Percentiles rank a stretch among this genome's conserved stretches.
phyloP scores from a whole-genome alignment of 495 filamentous ascomycete species.

The Oidiodendron maius region DNA sequence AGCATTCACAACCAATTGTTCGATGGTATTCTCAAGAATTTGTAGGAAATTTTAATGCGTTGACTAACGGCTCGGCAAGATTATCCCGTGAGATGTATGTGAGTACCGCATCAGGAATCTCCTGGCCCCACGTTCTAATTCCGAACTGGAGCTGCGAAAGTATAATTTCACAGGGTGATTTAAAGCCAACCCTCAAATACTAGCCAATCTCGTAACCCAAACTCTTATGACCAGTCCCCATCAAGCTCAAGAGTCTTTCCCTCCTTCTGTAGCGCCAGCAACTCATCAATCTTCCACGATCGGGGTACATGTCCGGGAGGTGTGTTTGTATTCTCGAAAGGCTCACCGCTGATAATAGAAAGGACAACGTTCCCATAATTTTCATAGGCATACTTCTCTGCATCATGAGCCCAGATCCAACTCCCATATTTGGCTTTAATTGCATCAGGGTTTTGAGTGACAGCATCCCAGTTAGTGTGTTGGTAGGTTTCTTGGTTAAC shows the following conservation, averaged over 20 bases:
- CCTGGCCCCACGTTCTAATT: no score
- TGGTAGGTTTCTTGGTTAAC: slow-evolving; percentile 57
- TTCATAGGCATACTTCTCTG: slow-evolving; percentile 52
- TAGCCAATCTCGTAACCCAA: no score
- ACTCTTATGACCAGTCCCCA: slow-evolving; percentile 9
- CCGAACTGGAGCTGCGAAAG: no score
- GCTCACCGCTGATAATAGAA: slow-evolving; percentile 16
- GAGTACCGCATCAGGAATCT: no score
- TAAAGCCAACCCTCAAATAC: no score
- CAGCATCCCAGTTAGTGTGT: slow-evolving; percentile 51
- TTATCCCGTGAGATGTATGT: no score
- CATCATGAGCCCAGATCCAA: slow-evolving; percentile 58
- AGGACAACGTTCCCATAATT: no score
- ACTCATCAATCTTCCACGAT: slow-evolving; percentile 30
- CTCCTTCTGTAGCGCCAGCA: slow-evolving; percentile 2
- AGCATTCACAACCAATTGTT: no score
- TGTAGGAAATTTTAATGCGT: no score
- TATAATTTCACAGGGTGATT: no score
- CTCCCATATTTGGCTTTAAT: slow-evolving; percentile 48
- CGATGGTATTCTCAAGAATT: no score
- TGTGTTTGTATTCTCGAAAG: slow-evolving; percentile 28
- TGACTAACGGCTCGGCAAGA: no score
- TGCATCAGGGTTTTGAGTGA: slow-evolving; percentile 51
- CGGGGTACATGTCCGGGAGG: slow-evolving; percentile 25
- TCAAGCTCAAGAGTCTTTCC: neutral